Evolutionary conservation across 768 basidiomycete genomes (phyloP).

Genomic region (Udeniomyces megalosporus): DNA sequence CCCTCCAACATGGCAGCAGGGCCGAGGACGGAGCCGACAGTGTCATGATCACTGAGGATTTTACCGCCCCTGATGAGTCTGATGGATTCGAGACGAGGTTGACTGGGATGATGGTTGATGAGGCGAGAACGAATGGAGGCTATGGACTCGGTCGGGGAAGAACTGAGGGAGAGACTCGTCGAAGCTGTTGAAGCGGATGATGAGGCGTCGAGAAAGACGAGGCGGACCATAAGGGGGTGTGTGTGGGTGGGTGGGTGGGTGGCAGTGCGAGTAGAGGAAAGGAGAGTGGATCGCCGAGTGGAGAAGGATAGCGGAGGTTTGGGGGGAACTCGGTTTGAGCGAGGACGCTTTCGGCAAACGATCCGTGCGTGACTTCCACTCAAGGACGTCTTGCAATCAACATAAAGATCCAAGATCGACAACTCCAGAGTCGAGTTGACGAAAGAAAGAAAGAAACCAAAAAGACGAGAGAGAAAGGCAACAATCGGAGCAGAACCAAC

Average conservation of each 20-base stretch:
- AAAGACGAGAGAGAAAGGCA: background rate
- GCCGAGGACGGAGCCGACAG: conserved; percentile 3
- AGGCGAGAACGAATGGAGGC: background rate
- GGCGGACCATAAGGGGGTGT: background rate
- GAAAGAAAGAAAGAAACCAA: background rate
- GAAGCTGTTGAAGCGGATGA: background rate
- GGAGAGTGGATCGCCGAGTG: too few relatives aligned
- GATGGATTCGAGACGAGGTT: background rate
- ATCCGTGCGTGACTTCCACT: too few relatives aligned
- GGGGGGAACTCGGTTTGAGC: too few relatives aligned
- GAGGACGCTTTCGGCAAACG: too few relatives aligned
- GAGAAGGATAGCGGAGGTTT: too few relatives aligned
- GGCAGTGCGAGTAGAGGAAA: too few relatives aligned
- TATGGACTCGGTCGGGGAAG: background rate
- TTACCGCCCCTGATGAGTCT: background rate
- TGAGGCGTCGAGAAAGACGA: conserved; percentile 9
- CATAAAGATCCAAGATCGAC: too few relatives aligned
- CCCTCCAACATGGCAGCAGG: background rate
- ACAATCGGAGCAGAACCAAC: background rate
- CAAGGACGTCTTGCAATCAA: too few relatives aligned
- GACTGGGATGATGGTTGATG: background rate
- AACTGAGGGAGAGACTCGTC: background rate
- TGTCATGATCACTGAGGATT: conserved; percentile 1
- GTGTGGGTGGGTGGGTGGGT: too few relatives aligned
- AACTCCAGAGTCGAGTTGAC: too few relatives aligned